Conservation (phyloP, 139 green algal genomes). For the Micractinium conductrix region DNA sequence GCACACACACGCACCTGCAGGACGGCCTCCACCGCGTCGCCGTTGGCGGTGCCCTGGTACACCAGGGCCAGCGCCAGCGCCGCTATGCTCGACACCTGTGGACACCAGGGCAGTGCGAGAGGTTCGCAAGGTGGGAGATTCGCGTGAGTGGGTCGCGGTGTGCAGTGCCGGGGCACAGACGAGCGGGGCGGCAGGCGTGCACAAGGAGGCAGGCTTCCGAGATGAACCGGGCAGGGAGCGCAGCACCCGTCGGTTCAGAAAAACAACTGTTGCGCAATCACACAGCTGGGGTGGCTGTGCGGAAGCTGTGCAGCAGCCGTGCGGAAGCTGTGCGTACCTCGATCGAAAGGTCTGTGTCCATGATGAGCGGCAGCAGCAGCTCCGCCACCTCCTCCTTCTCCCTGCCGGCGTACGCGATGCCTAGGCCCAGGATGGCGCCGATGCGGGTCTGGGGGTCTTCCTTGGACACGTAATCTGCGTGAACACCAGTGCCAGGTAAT, state of each 20-base stretch:
- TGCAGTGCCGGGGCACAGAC: too few species aligned
- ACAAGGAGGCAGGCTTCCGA: too few species aligned
- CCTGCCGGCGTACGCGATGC: constrained; percentile 95
- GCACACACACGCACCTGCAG: constrained; percentile 62
- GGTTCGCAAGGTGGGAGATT: too few species aligned
- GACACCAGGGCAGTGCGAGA: too few species aligned
- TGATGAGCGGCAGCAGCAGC: constrained; percentile 71
- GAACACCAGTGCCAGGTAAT: too few species aligned
- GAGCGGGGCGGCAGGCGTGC: too few species aligned
- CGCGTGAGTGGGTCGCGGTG: too few species aligned
- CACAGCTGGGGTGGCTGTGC: too few species aligned
- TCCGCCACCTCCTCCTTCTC: constrained; percentile 66
- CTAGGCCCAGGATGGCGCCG: constrained; percentile 93
- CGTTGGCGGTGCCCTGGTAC: constrained; percentile 81
- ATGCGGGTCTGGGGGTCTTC: constrained; percentile 72
- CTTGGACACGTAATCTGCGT: constrained; percentile 84
- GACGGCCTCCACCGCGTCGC: constrained; percentile 80
- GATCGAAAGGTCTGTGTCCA: constrained; percentile 78
- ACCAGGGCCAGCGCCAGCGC: constrained; percentile 93
- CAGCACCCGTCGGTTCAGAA: too few species aligned
- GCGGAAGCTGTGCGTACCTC: constrained; percentile 74
- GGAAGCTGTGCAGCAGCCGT: too few species aligned
- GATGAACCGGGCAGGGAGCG: too few species aligned
- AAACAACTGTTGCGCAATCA: too few species aligned
- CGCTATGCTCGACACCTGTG: constrained; percentile 73